Evolutionary conservation across 306 rosid species (phyloP), one percentile per base, ranked within the genome.

Genomic region (Mimosa bimucronata): DNA sequence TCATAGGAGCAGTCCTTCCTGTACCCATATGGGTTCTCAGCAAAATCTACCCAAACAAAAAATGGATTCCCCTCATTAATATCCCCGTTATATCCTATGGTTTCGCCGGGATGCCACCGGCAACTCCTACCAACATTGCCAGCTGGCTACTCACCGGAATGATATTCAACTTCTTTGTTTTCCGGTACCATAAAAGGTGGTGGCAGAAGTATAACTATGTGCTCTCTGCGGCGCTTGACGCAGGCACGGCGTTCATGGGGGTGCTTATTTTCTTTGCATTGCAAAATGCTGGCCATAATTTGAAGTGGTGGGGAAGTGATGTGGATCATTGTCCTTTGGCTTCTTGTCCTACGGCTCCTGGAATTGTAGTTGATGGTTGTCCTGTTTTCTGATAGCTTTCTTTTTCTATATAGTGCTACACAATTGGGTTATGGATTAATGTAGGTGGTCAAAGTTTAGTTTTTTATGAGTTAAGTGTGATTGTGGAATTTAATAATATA

Each of bases 81-180:
- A 87, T 96, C 61, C 99, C 99, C 0, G 99, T 96, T 68, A 90
- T 96, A 83, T 80, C 86, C 12, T 96, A 93, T 42, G 99, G 99
- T 3, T 96, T 96, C 77, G 98, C 98, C 1, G 99, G 98, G 66
- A 90, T 96, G 98, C 98, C 99, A 13, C 99, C 99, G 0, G 99
- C 99, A 30, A 96, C 97, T 61, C 99, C 99, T 15, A 89, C 98
- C 48, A 96, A 96, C 75, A 96, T 96, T 62, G 94, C 97, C 18
- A 96, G 99, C 83, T 93, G 99, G 99, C 97, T 93, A 7, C 3
- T 93, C 60, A 96, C 99, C 0, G 99, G 99, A 86, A 90, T 90
- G 68, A 83, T 91, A 85, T 96, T 96, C 88, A 96, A 96, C 77
- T 96, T 74, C 90, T 96, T 96, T 10, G 90, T 96, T 78, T 96